Percentiles rank a stretch among this genome's conserved stretches.
These are phyloP conservation scores for Fusarium humuli DNA, from an alignment of 2,329 filamentous ascomycete species.

Conservation along the genomic window DNA sequence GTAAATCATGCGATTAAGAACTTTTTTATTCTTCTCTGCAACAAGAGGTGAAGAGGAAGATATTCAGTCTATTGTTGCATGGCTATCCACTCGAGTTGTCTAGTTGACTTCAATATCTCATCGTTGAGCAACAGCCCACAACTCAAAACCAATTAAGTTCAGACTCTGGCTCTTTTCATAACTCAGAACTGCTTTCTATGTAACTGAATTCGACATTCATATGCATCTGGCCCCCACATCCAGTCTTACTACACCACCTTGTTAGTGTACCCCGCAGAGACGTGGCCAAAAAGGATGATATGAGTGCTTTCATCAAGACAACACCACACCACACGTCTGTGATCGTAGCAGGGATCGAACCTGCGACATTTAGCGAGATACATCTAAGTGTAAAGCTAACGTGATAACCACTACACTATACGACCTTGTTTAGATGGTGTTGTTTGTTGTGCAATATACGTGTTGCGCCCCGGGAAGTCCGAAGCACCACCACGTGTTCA, in stretches of 20 bases:
- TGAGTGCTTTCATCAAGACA: not conserved
- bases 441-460: not conserved
- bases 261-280: not conserved
- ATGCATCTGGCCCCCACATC: not conserved
- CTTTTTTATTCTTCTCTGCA: not conserved
- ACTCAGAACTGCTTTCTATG: not conserved
- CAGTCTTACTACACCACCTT: not conserved
- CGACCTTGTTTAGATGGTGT: not conserved
- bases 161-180: not conserved
- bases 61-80: not conserved
- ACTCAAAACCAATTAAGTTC: not conserved
- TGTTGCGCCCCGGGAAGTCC: not conserved
- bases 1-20: rapidly evolving
- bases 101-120: not conserved
- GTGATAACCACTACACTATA: not conserved
- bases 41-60: rapidly evolving
- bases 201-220: not conserved
- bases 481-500: not conserved
- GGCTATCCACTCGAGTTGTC: not conserved
- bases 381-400: not conserved
- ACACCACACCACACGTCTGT: not conserved
- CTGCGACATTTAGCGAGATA: not conserved
- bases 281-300: not conserved
- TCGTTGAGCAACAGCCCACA: not conserved
- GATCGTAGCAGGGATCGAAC: not conserved